Conservation (phyloP, 139 green algal genomes). For the Axilococcus clingmanii region DNA sequence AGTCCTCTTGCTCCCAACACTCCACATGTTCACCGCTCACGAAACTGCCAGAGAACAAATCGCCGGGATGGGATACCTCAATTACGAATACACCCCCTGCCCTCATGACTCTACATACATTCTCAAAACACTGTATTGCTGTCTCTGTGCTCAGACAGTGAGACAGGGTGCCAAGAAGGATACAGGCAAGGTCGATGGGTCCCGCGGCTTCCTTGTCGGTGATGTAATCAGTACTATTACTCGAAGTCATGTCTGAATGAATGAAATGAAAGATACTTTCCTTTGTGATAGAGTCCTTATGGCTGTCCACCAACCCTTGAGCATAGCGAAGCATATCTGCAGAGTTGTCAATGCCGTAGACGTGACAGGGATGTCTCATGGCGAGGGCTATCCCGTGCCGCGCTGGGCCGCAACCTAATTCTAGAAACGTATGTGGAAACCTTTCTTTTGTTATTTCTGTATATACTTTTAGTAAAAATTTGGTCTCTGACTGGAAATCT, state of each 20-base stretch:
- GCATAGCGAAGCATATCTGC: constrained; percentile 18
- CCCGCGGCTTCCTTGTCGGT: background rate
- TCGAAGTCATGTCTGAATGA: constrained; percentile 18
- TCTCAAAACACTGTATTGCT: constrained; percentile 16
- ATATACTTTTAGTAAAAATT: constrained; percentile 15
- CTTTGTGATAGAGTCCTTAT: constrained; percentile 5
- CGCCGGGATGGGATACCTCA: constrained; percentile 16
- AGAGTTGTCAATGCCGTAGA: constrained; percentile 11
- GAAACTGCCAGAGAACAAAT: constrained; percentile 22
- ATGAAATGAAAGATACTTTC: constrained; percentile 10
- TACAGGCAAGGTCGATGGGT: constrained; percentile 7
- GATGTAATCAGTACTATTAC: background rate
- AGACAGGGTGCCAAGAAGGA: constrained; percentile 25
- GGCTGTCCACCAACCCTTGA: background rate
- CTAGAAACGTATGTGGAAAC: constrained; percentile 13
- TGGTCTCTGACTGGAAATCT: constrained; percentile 19
- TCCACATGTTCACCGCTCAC: constrained; percentile 13
- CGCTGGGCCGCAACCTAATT: constrained; percentile 21
- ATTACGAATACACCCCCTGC: constrained; percentile 23
- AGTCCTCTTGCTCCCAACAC: constrained; percentile 16
- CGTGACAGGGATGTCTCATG: background rate
- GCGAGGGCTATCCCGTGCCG: constrained; percentile 10
- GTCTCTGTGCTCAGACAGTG: constrained; percentile 24
- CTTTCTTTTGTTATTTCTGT: background rate
- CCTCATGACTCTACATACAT: constrained; percentile 11